Evolutionary conservation across 805 yeast genomes (phyloP).

Genomic region (Saccharomycopsis microspora): DNA sequence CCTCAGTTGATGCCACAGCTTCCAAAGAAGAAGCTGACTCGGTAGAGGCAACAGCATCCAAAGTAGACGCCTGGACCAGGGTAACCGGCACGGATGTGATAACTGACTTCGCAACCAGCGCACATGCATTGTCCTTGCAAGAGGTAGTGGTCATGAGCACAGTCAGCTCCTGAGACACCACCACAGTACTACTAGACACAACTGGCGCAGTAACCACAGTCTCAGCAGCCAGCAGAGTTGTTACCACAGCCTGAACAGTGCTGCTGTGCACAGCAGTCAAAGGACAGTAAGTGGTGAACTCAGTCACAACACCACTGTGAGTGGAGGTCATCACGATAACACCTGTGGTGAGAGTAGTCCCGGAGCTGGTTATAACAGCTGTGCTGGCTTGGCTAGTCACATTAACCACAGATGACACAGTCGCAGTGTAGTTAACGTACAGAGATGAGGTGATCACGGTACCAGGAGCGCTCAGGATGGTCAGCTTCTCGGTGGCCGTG

Average conservation of each 20-base stretch:
- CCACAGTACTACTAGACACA: not conserved
- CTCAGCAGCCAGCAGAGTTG: not conserved
- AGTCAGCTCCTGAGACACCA: not conserved
- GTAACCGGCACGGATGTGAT: not conserved
- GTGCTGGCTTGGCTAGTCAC: not conserved
- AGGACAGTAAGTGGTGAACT: constrained; percentile 21
- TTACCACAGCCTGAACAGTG: not conserved
- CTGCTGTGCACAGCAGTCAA: constrained; percentile 8
- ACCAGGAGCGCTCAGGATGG: not conserved
- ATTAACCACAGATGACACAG: too few relatives aligned
- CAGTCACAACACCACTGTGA: constrained; percentile 19
- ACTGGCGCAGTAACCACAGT: not conserved
- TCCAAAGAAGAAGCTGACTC: not conserved
- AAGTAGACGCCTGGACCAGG: not conserved
- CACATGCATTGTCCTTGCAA: not conserved
- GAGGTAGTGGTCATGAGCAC: not conserved
- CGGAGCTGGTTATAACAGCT: constrained; percentile 1
- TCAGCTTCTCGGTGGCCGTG: not conserved
- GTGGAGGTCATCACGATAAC: constrained; percentile 19
- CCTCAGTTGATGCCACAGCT: not conserved
- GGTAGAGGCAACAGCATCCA: not conserved
- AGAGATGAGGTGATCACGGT: not conserved
- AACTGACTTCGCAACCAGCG: not conserved
- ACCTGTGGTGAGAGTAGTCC: constrained; percentile 18
- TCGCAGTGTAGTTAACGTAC: not conserved